Conservation (phyloP, 2,329 filamentous ascomycete species). For the Akanthomyces dipterigenus region DNA sequence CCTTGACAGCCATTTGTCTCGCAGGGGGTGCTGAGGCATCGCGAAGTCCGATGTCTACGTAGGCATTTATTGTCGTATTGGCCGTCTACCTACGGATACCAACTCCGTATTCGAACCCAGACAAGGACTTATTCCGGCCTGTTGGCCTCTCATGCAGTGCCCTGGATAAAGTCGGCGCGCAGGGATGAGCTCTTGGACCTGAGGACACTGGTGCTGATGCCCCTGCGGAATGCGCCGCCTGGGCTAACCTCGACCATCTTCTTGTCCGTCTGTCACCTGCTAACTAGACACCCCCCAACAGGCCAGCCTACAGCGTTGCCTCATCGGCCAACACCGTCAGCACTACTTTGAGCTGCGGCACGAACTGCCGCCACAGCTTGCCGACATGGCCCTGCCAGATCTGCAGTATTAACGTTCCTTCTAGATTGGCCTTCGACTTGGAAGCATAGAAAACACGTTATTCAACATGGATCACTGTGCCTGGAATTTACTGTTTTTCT, state of each 20-base stretch:
- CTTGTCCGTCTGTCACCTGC: not conserved
- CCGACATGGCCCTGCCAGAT: not conserved
- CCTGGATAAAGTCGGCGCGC: not conserved
- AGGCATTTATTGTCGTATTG: not conserved
- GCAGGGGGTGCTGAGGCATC: too few relatives aligned
- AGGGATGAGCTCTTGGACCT: conserved; percentile 2
- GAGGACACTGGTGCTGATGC: conserved; percentile 5
- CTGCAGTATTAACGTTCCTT: not conserved
- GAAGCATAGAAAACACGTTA: not conserved
- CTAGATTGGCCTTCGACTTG: too few relatives aligned
- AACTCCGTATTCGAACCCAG: not conserved
- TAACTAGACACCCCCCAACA: not conserved
- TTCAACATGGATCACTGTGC: not conserved
- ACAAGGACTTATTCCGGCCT: not conserved
- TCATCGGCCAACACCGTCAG: not conserved
- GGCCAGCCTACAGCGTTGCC: not conserved
- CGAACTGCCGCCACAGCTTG: conserved; percentile 5
- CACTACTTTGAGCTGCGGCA: conserved; percentile 3
- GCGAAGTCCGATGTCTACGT: too few relatives aligned
- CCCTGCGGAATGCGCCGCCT: not conserved
- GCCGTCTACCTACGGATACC: not conserved
- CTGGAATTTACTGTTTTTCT: not conserved
- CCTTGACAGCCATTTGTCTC: not conserved
- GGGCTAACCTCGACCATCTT: not conserved
- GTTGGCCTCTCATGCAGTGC: not conserved